Percentiles rank a stretch among this genome's conserved stretches.
These are phyloP conservation scores for Gonapodya prolifera DNA, from an alignment of 192 early-diverging fungal species.

Conservation along the genomic window DNA sequence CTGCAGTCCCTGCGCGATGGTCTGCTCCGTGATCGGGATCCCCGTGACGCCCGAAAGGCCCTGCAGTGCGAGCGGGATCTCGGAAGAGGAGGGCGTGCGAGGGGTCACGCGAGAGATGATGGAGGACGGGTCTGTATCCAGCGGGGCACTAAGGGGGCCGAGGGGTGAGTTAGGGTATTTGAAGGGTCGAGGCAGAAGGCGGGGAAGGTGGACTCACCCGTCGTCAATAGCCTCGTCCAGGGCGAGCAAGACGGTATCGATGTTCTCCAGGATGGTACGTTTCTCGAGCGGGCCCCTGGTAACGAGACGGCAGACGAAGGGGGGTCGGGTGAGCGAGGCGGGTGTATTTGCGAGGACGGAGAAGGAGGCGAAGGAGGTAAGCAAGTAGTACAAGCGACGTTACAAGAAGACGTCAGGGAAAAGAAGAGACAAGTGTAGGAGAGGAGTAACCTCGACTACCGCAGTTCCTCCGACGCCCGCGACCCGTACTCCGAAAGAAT, in stretches of 20 bases:
- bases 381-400: no score
- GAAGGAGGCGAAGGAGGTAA: no score
- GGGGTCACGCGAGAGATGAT: slow-evolving; percentile 33
- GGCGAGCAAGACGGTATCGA: slow-evolving; percentile 79
- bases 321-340: no score
- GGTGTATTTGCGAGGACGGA: no score
- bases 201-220: slow-evolving; percentile 52
- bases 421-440: no score
- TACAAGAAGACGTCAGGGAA: no score
- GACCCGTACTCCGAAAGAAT: no score
- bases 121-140: slow-evolving; percentile 27
- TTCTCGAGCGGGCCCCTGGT: slow-evolving; percentile 82
- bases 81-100: slow-evolving; percentile 18
- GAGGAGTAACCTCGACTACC: no score
- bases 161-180: not conserved
- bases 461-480: no score
- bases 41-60: no score
- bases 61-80: not conserved
- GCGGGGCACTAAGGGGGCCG: slow-evolving; percentile 20
- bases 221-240: slow-evolving; percentile 94
- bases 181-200: not conserved
- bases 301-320: no score
- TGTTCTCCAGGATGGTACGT: slow-evolving; percentile 74
- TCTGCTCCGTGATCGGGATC: slow-evolving; percentile 27
- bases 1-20: slow-evolving; percentile 28